Base-by-base conservation (phyloP, 352 stramenopile genomes). In the Phytophthora meadii region DNA sequence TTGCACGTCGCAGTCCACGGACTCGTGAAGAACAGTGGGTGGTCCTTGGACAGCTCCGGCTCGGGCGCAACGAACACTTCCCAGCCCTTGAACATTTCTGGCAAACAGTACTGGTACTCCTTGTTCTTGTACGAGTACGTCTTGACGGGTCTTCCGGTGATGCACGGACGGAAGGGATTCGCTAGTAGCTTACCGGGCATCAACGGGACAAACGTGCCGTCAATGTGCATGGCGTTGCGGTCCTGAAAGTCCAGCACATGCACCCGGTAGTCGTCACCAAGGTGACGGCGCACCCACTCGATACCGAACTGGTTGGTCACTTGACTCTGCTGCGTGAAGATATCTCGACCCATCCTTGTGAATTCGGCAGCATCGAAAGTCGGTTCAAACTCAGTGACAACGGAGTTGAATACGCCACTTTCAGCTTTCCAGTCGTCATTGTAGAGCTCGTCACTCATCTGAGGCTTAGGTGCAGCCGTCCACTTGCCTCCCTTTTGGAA, bases 41-140 rank as follows among this genome's bases (percentile, higher is more conserved):
- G 89, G 45, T 78, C 72, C 36, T 80, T 60, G 58, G 82, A 83
- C 11, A 97, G 78, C 65, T 94, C 83, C 1, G 89, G 89, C 65
- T 93, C 86, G 2, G 89, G 83, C 4, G 89, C 89, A 25, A 97
- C 81, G 47, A 97, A 95, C 44, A 96, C 83, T 25, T 97, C 89
- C 89, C 89, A 97, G 41, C 87, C 88, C 68, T 96, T 95, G 72
- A 97, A 97, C 89, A 97, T 96, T 52, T 95, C 86, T 4, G 89
- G 89, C 45, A 97, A 69, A 22, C 76, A 70, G 77, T 97, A 97
- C 71, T 96, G 74, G 72, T 94, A 95, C 17, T 89, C 65, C 70
- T 92, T 90, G 69, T 90, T 88, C 78, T 95, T 90, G 78, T 96
- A 97, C 65, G 82, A 82, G 74, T 94, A 97, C 36, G 83, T 92